These are phyloP conservation scores for Calycina herbarum DNA, from an alignment of 2,329 filamentous ascomycete genomes.

Conservation along the genomic window DNA sequence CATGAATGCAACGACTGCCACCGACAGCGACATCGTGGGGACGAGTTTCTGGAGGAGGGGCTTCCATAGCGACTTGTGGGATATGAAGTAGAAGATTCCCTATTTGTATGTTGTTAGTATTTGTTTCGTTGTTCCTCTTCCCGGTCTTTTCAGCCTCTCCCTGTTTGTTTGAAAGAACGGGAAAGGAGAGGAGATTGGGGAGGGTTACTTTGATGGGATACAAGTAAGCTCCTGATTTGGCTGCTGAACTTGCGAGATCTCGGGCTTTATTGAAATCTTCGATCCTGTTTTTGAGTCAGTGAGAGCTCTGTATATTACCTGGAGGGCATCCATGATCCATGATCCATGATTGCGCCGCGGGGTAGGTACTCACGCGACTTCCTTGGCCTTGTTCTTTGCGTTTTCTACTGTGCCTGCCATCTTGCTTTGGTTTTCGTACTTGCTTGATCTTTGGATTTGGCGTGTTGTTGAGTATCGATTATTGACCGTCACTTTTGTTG, in stretches of 20 bases:
- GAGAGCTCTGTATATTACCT: background rate
- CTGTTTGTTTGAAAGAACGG: background rate
- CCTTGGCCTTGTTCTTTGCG: slow-evolving; percentile 34
- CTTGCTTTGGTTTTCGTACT: slow-evolving; percentile 37
- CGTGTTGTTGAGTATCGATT: too few species aligned
- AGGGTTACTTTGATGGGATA: slow-evolving; percentile 71
- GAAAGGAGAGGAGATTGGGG: background rate
- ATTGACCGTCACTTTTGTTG: too few species aligned
- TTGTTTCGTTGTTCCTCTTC: slow-evolving; percentile 1
- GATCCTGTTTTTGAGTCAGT: slow-evolving; percentile 44
- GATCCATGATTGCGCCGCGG: background rate
- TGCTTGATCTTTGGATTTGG: background rate
- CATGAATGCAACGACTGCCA: slow-evolving; percentile 74
- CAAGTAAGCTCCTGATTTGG: slow-evolving; percentile 75
- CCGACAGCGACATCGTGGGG: slow-evolving; percentile 67
- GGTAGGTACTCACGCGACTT: slow-evolving; percentile 36
- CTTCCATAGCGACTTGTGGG: slow-evolving; percentile 57
- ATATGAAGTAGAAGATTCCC: slow-evolving; percentile 61
- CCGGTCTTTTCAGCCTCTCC: background rate
- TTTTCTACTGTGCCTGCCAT: slow-evolving; percentile 28
- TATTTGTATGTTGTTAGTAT: slow-evolving; percentile 31
- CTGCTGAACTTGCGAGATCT: slow-evolving; percentile 64
- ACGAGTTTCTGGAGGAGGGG: slow-evolving; percentile 56
- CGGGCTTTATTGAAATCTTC: slow-evolving; percentile 72
- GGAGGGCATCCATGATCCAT: too few species aligned